Percentiles rank a stretch among this genome's conserved stretches.
These are phyloP conservation scores for Epichloe coenophiala DNA, from an alignment of 2,329 filamentous ascomycete genomes.

Conservation along the genomic window DNA sequence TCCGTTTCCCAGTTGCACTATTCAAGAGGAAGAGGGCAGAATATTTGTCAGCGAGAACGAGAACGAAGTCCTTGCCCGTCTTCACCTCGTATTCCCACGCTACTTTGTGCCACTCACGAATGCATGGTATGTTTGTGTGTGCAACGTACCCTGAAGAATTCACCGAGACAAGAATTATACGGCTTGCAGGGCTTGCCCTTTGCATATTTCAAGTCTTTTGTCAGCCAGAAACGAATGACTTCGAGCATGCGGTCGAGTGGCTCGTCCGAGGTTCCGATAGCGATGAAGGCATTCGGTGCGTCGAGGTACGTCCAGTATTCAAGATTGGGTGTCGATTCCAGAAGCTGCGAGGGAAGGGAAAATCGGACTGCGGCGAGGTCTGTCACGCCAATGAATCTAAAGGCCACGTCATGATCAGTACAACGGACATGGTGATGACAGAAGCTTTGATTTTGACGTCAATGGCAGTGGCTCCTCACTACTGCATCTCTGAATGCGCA, in stretches of 20 bases:
- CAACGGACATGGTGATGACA: background rate
- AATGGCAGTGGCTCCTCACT: background rate
- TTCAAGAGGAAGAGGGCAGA: background rate
- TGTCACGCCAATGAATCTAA: conserved; percentile 84
- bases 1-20: conserved; percentile 94
- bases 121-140: background rate
- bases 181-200: conserved; percentile 98
- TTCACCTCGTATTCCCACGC: background rate
- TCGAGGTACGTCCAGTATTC: conserved; percentile 99
- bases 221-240: conserved; percentile 94
- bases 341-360: conserved; percentile 84
- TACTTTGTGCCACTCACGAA: conserved; percentile 6
- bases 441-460: background rate
- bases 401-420: conserved; percentile 6
- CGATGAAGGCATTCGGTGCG: conserved; percentile 76
- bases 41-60: conserved; percentile 1
- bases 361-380: conserved; percentile 95
- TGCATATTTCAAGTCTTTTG: conserved; percentile 96
- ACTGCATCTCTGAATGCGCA: background rate
- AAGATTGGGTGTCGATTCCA: conserved; percentile 92
- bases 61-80: background rate
- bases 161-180: conserved; percentile 91
- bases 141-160: conserved; percentile 76
- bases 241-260: conserved; percentile 88
- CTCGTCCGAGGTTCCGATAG: conserved; percentile 79